These are phyloP conservation scores for Juncus effusus DNA, from an alignment of 176 grass and related monocot species.

Conservation along the genomic window DNA sequence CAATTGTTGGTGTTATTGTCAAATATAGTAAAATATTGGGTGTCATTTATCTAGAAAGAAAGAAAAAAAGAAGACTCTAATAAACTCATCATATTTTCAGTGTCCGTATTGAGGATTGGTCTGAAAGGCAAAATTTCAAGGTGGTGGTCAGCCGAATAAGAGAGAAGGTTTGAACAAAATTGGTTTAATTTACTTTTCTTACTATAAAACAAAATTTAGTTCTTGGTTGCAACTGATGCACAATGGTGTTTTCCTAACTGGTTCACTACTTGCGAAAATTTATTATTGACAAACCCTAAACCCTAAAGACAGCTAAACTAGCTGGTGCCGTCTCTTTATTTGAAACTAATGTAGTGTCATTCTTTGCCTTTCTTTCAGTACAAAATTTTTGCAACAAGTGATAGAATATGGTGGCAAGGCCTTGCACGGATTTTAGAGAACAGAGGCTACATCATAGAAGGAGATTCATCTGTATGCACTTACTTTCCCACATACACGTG, in stretches of 20 bases:
- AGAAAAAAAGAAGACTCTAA: neutral
- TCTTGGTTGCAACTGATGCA: neutral
- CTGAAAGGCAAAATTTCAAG: slow-evolving; percentile 45
- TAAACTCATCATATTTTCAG: slow-evolving; percentile 6
- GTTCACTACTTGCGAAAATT: too few relatives aligned
- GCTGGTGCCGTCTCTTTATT: neutral
- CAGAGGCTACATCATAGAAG: slow-evolving; percentile 67
- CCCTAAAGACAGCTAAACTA: neutral
- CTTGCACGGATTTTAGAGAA: slow-evolving; percentile 63
- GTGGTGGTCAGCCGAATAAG: slow-evolving; percentile 48
- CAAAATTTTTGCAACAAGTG: slow-evolving; percentile 51
- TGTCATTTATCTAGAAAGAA: neutral
- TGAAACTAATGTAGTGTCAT: slow-evolving; percentile 16
- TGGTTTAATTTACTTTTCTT: neutral
- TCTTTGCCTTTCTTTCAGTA: slow-evolving; percentile 34
- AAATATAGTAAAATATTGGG: neutral
- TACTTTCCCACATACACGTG: neutral
- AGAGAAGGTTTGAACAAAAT: slow-evolving; percentile 60
- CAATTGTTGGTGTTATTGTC: neutral
- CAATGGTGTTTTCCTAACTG: neutral
- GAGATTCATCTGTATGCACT: slow-evolving; percentile 60
- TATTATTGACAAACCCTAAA: neutral
- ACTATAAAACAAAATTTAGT: neutral
- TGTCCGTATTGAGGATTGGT: neutral
- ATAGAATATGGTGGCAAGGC: slow-evolving; percentile 81